These are phyloP conservation scores for Podila minutissima DNA, from an alignment of 192 early-diverging fungal genomes.

Conservation along the genomic window DNA sequence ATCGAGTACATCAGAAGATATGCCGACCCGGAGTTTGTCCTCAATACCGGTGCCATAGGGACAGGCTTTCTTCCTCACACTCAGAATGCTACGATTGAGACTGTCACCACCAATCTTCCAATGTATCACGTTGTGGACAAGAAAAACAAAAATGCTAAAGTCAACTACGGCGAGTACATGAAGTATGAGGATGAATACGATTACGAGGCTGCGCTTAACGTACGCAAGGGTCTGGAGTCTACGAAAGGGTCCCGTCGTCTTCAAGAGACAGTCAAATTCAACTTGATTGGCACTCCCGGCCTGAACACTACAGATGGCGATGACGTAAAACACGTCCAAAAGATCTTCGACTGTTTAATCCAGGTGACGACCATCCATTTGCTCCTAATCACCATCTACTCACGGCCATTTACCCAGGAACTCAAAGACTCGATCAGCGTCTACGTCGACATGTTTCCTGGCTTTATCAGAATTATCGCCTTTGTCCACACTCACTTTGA, in stretches of 20 bases:
- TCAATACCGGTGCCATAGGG: too few relatives aligned
- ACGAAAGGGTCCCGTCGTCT: too few relatives aligned
- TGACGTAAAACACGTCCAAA: background rate
- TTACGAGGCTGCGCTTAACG: background rate
- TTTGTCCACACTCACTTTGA: slow-evolving; percentile 25
- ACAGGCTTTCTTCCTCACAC: too few relatives aligned
- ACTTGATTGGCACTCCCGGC: slow-evolving; percentile 5
- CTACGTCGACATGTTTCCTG: slow-evolving; percentile 20
- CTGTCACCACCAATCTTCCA: too few relatives aligned
- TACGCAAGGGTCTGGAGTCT: background rate
- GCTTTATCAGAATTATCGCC: slow-evolving; percentile 14
- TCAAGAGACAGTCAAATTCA: too few relatives aligned
- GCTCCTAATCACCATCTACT: slow-evolving; percentile 6
- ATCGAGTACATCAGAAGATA: slow-evolving; percentile 11
- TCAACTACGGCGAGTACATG: background rate
- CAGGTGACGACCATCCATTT: too few relatives aligned
- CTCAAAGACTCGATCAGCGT: background rate
- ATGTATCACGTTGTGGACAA: too few relatives aligned
- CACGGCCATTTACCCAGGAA: background rate
- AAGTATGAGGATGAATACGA: too few relatives aligned
- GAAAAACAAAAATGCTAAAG: too few relatives aligned
- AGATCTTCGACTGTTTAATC: background rate
- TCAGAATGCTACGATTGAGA: too few relatives aligned
- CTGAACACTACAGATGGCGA: background rate
- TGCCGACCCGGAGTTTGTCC: too few relatives aligned